Evolutionary conservation across 2,329 filamentous ascomycete genomes (phyloP), one percentile per base, ranked within the genome.

Genomic region (Metarhizium brunneum): DNA sequence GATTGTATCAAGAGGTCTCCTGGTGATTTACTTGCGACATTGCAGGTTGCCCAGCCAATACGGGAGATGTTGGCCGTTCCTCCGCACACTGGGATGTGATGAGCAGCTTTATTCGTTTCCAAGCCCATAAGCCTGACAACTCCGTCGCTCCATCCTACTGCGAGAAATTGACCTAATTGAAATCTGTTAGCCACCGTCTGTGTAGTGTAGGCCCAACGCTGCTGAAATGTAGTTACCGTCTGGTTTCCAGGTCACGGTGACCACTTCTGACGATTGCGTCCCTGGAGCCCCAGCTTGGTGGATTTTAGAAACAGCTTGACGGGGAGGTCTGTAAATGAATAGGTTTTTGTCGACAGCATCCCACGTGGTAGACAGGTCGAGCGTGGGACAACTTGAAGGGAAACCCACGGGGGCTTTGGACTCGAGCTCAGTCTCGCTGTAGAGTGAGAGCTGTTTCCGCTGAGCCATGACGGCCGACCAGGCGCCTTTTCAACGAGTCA

Each of bases 91-190:
- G 71, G 71, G 64, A 89, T 86, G 64, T 87, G 83, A 68, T 94
- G 87, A 20, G 91, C 84, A 13, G 87, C 82, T 71, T 92, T 95
- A 68, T 85, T 88, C 63, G 84, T 92, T 68, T 94, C 90, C 25
- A 90, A 73, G 58, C 87, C 88, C 68, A 92, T 81, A 40, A 95
- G 73, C 56, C 90, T 84, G 20, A 94, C 82, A 6, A 82, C 81
- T 32, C 88, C 88, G 73, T 95, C 90, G 62, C 82, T 90, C 84
- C 90, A 95, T 49, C 85, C 90, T 14, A 94, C 83, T 14, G 90
- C 90, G 54, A 96, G 79, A 47, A 90, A 84, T 59, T 89, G 86
- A 8, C 87, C 85, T 87, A 6, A 30, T 16, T 57, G 6, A n/a
- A 18, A 8, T 25, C 14, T 8, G 18, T 43, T 35, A 54, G 54